Percentiles rank a stretch among this genome's conserved stretches.
phyloP scores from a whole-genome alignment of 345 rosid genomes.

The Abelmoschus esculentus region DNA sequence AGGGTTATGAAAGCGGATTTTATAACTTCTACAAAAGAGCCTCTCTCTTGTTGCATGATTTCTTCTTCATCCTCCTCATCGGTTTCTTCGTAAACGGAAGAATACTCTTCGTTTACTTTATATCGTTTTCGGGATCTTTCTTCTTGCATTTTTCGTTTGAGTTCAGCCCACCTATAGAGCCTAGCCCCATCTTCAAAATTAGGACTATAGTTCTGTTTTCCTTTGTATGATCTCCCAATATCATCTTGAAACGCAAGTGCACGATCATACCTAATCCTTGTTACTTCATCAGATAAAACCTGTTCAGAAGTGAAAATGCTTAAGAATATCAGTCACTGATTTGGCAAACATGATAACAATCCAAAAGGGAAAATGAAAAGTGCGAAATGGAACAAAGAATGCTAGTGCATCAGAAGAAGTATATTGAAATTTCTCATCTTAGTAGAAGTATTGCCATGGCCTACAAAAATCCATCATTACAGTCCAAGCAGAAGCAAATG shows the following conservation, averaged over 20 bases:
- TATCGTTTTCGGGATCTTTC: slow-evolving; percentile 37
- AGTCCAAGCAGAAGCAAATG: background rate
- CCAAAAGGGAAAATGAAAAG: background rate
- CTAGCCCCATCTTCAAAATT: slow-evolving; percentile 46
- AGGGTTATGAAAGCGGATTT: slow-evolving; percentile 49
- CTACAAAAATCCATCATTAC: background rate
- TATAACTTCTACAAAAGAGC: slow-evolving; percentile 51
- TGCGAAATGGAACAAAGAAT: background rate
- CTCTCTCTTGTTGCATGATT: slow-evolving; percentile 35
- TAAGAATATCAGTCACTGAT: background rate
- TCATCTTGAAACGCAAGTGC: slow-evolving; percentile 38
- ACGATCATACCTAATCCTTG: slow-evolving; percentile 59
- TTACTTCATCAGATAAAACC: slow-evolving; percentile 67
- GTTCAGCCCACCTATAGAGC: slow-evolving; percentile 52
- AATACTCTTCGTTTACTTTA: slow-evolving; percentile 19
- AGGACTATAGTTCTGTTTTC: slow-evolving; percentile 23
- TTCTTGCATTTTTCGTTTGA: slow-evolving; percentile 39
- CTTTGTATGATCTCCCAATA: slow-evolving; percentile 27
- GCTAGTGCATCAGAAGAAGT: background rate
- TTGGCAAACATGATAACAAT: background rate
- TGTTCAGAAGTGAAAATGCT: slow-evolving; percentile 21
- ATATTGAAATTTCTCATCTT: background rate
- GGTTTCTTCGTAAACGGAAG: slow-evolving; percentile 22
- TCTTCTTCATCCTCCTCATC: slow-evolving; percentile 33
- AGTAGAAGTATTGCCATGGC: background rate